phyloP scores from a whole-genome alignment of 768 basidiomycete genomes.

The Suillus variegatus region DNA sequence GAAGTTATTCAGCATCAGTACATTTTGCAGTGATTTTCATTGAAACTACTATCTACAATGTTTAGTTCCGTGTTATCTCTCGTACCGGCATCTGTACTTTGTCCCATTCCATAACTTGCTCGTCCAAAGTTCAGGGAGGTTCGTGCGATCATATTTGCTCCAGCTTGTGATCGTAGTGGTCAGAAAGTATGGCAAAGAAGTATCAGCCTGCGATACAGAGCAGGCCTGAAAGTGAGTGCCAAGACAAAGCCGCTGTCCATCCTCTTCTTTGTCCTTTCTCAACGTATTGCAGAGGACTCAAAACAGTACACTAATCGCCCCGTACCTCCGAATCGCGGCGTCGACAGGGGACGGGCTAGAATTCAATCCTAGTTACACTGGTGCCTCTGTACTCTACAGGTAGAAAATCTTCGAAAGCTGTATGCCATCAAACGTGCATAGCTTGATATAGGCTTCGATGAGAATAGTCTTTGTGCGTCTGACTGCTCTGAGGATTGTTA shows the following conservation, averaged over 20 bases:
- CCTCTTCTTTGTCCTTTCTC: conserved; percentile 12
- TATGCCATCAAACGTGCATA: too few species aligned
- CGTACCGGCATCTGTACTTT: background rate
- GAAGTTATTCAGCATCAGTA: too few species aligned
- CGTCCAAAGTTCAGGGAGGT: background rate
- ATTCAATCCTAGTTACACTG: too few species aligned
- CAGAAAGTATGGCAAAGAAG: conserved; percentile 34
- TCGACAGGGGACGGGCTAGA: conserved; percentile 21
- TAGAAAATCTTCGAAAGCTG: too few species aligned
- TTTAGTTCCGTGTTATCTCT: background rate
- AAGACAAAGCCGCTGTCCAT: conserved; percentile 16
- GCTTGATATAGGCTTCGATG: too few species aligned
- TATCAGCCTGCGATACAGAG: conserved; percentile 48
- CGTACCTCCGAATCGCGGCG: conserved; percentile 1
- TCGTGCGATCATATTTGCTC: background rate
- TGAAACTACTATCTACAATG: too few species aligned
- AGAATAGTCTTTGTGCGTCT: too few species aligned
- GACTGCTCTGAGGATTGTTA: too few species aligned
- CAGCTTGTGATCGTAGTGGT: conserved; percentile 10
- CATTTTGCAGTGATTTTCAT: too few species aligned
- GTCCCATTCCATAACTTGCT: background rate
- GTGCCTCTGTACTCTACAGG: too few species aligned
- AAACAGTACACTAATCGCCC: conserved; percentile 9
- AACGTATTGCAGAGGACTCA: conserved; percentile 2
- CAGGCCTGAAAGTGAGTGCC: conserved; percentile 43